Evolutionary conservation across 1,284 basidiomycete species (phyloP).

Genomic region (Marasmius fiardii): DNA sequence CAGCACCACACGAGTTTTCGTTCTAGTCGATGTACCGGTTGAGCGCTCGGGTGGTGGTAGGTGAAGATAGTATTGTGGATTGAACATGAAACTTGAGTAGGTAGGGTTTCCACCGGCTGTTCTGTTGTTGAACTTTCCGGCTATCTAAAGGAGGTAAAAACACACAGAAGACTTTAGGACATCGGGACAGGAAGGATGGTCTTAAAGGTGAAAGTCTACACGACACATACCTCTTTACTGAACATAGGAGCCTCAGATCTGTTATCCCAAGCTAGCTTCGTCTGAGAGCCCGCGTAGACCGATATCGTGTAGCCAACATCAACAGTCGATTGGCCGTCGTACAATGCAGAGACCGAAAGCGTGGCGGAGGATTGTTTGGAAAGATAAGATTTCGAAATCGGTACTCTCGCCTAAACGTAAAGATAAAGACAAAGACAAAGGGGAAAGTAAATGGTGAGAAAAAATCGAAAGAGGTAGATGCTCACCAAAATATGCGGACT

Average conservation of each 20-base stretch:
- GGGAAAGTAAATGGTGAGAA: neutral
- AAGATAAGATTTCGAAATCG: constrained; percentile 27
- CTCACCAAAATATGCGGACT: constrained; percentile 77
- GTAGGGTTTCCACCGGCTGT: constrained; percentile 84
- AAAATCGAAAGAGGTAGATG: too few species aligned
- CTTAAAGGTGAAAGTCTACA: too few species aligned
- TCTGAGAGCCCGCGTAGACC: constrained; percentile 43
- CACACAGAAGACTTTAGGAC: neutral
- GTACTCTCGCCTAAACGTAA: constrained; percentile 33
- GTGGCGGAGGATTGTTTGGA: constrained; percentile 30
- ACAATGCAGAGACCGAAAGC: constrained; percentile 57
- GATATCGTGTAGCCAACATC: constrained; percentile 65
- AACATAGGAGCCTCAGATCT: constrained; percentile 36
- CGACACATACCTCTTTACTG: constrained; percentile 35
- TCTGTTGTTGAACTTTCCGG: constrained; percentile 62
- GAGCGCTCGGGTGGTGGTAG: constrained; percentile 43
- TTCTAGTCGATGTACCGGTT: constrained; percentile 3
- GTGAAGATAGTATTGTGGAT: constrained; percentile 82
- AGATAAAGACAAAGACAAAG: constrained; percentile 4
- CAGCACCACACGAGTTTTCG: constrained; percentile 46
- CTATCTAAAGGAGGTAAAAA: constrained; percentile 38
- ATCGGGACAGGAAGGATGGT: too few species aligned
- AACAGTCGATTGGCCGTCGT: constrained; percentile 52
- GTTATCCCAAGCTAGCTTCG: constrained; percentile 49
- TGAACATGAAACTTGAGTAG: constrained; percentile 80